These are phyloP conservation scores for Trichosporon sp. DNA, from an alignment of 1,284 basidiomycete genomes.

Conservation along the genomic window DNA sequence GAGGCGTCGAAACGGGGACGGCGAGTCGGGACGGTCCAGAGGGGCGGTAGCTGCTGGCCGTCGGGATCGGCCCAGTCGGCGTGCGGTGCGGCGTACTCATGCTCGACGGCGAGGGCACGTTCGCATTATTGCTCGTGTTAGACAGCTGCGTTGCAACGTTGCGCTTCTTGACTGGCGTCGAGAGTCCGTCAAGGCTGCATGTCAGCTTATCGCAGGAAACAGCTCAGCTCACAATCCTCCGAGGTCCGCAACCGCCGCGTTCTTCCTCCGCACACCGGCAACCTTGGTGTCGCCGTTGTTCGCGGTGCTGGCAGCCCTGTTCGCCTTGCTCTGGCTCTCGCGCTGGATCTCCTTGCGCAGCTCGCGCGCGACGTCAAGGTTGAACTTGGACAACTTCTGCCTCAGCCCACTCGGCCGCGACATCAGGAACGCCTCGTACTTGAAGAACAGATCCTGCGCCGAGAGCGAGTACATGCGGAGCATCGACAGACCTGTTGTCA, in stretches of 20 bases:
- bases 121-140: conserved; percentile 37
- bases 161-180: conserved; percentile 42
- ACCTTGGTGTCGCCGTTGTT: conserved; percentile 27
- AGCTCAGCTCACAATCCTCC: conserved; percentile 47
- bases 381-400: conserved; percentile 48
- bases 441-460: conserved; percentile 56
- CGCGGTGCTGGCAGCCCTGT: conserved; percentile 24
- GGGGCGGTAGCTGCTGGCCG: conserved; percentile 35
- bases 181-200: conserved; percentile 43
- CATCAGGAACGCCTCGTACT: conserved; percentile 58
- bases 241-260: conserved; percentile 43
- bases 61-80: conserved; percentile 31
- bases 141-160: conserved; percentile 29
- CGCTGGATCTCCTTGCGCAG: conserved; percentile 56
- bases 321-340: conserved; percentile 46
- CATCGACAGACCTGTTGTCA: conserved; percentile 51
- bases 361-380: conserved; percentile 53
- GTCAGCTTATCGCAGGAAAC: not conserved
- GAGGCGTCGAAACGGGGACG: conserved; percentile 33
- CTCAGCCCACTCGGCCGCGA: conserved; percentile 52
- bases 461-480: conserved; percentile 52
- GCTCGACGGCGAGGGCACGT: conserved; percentile 33
- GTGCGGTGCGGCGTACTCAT: conserved; percentile 31
- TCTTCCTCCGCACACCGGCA: conserved; percentile 37
- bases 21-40: conserved; percentile 33